phyloP scores from a whole-genome alignment of 2,329 filamentous ascomycete species.

The Periconia sp. region DNA sequence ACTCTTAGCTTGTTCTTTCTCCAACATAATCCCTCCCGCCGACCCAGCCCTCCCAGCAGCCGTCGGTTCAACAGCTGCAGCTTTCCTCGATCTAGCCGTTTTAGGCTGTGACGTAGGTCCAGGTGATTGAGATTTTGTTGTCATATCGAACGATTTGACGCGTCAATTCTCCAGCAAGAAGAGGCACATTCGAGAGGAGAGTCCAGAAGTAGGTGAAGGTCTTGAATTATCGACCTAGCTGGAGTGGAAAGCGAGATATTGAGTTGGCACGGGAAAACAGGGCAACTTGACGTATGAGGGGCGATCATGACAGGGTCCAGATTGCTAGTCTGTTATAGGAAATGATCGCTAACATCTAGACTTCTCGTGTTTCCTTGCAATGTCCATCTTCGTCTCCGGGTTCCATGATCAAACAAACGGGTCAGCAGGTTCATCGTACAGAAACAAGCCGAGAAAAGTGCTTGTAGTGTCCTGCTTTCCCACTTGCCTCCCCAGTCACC shows the following conservation, averaged over 20 bases:
- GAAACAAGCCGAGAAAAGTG: too few species aligned
- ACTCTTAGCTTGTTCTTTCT: conserved; percentile 18
- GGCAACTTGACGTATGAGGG: conserved; percentile 43
- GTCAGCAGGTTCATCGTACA: neutral
- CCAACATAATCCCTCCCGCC: conserved; percentile 34
- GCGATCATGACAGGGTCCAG: conserved; percentile 21
- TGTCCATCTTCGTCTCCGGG: too few species aligned
- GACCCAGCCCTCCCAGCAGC: conserved; percentile 31
- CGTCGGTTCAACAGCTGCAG: conserved; percentile 8
- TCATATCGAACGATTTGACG: conserved; percentile 18
- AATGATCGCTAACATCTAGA: conserved; percentile 15
- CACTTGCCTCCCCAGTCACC: conserved; percentile 7
- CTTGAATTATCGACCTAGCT: too few species aligned
- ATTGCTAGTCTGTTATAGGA: conserved; percentile 14
- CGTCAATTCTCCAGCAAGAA: neutral
- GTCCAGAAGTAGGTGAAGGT: neutral
- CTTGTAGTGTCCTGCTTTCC: neutral
- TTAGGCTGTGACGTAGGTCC: conserved; percentile 25
- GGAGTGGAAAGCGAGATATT: conserved; percentile 40
- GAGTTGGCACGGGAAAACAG: conserved; percentile 32
- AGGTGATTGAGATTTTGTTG: conserved; percentile 33
- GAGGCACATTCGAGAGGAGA: conserved; percentile 2
- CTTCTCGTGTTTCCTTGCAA: neutral
- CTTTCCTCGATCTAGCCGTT: conserved; percentile 31
- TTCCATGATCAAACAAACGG: conserved; percentile 1